Evolutionary conservation across 225 moss, liverwort and hornwort species (phyloP).

Genomic region (Anthoceros angustus): DNA sequence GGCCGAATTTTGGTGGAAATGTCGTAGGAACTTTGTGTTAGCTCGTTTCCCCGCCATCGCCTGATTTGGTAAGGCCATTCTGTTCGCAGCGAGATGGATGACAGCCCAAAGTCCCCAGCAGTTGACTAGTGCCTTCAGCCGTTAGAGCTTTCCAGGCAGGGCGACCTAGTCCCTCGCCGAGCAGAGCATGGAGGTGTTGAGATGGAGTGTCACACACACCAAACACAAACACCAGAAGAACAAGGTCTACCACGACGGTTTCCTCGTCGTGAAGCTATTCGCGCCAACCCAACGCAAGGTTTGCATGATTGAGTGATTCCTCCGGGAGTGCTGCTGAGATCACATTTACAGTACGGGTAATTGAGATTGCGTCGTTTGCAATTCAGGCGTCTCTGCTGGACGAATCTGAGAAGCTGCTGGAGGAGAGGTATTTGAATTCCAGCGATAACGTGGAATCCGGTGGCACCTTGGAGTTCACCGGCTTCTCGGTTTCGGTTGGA

Average conservation of each 20-base stretch:
- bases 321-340: not conserved
- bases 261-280: not conserved
- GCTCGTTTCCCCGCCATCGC: no score
- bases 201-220: not conserved
- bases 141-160: not conserved
- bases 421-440: not conserved
- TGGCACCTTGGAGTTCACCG: not conserved
- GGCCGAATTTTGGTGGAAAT: no score
- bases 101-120: not conserved
- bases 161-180: not conserved
- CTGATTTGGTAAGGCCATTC: no score
- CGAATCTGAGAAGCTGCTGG: not conserved
- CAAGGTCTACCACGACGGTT: not conserved
- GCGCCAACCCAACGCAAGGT: not conserved
- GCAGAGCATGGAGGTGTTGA: not conserved
- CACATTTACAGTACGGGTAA: not conserved
- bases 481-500: not conserved
- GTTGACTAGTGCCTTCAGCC: not conserved
- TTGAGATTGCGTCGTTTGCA: not conserved
- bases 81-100: no score
- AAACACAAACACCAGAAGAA: conserved; percentile 1
- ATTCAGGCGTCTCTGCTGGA: not conserved
- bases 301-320: not conserved
- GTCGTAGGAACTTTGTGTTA: no score
- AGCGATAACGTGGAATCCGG: not conserved